Base-by-base conservation (phyloP, 1,139 yeast species). In the Pichia sp. region DNA sequence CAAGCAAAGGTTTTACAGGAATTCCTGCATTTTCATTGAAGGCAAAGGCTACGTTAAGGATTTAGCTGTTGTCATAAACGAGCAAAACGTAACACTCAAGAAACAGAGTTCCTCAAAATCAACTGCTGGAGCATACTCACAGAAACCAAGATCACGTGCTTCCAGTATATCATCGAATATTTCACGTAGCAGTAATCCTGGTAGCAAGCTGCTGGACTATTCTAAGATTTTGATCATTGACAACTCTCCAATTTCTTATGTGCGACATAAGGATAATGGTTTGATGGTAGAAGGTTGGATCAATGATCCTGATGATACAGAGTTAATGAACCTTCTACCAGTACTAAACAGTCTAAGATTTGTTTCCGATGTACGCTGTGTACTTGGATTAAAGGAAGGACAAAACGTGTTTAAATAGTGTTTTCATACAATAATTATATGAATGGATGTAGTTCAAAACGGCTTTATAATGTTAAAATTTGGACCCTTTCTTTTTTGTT, bases 261-360 rank as follows among this genome's bases (percentile, higher is more conserved):
- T 88, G 11, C 64, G 77, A 58, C 91, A 91, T 58, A 85, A 79
- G 48, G 79, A 80, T 52, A 91, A 91, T 58, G 98, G 96, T 1
- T 79, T 91, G 28, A 79, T 83, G 65, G 86, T 91, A 18, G 96
- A 89, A 62, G 97, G 98, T 34, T 91, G 98, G 98, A 86, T 91
- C 48, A 86, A 85, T 55, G 98, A 91, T 62, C 95, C 94, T 18
- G 76, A 81, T 35, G 98, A 91, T 58, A 71, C 80, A 21, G 95
- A 86, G 54, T 66, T 91, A 44, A 65, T 91, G 59, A 79, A 85
- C 53, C 64, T 91, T 40, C 62, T 91, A 38, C 97, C 98, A 2
- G 66, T 91, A 58, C 67, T 91, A 41, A 78, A 83, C 53, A 84
- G 95, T 26, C 64, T 91, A 53, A 71, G 95, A 45, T 74, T 77